Base-by-base conservation (phyloP, 139 green algal species). In the Monoraphidium neglectum region DNA sequence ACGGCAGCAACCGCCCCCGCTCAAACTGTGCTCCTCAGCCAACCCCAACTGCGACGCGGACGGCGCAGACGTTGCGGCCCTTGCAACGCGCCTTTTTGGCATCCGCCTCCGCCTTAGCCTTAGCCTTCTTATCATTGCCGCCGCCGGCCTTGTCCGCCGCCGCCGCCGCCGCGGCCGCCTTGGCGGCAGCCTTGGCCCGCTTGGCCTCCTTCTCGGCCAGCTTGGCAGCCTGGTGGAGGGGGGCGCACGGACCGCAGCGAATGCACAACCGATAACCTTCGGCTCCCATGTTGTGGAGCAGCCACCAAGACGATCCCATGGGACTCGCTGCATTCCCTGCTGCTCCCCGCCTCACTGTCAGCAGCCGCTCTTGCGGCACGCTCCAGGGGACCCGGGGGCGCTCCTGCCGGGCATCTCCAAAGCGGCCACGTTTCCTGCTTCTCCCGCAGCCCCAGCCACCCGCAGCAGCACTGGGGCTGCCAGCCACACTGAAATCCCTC, bases 141-240 rank as follows among this genome's bases (percentile, higher is more conserved):
- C 47, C 78, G n/a, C 10, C 70, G 4, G 62, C 57, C 60, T 72
- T 60, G 13, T 68, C 77, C 3, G 71, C 79, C 62, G 83, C 78
- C 33, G 59, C 70, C 62, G 77, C 87, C 10, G 84, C 84, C 35
- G 75, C 82, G 26, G 76, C 84, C 16, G 70, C 46, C 59, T 81
- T 80, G 24, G 70, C 84, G 43, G 62, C 70, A 53, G 70, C 60
- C 57, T 78, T 77, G 6, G 67, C 83, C 84, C 87, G 77, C 84
- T 95, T 95, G 57, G 92, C 91, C 37, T 84, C 87, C 83, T 94
- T 96, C 72, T 93, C 89, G 18, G 90, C 91, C 62, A 86, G 74
- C 79, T 96, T 96, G 69, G 90, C 91, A 2, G 91, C 91, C 83
- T 92, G 82, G 24, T 68, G 16, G 46, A 51, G 10, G 60, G 51